Evolutionary conservation across 2,329 filamentous ascomycete species (phyloP).

Genomic region (Penicillium palitans): DNA sequence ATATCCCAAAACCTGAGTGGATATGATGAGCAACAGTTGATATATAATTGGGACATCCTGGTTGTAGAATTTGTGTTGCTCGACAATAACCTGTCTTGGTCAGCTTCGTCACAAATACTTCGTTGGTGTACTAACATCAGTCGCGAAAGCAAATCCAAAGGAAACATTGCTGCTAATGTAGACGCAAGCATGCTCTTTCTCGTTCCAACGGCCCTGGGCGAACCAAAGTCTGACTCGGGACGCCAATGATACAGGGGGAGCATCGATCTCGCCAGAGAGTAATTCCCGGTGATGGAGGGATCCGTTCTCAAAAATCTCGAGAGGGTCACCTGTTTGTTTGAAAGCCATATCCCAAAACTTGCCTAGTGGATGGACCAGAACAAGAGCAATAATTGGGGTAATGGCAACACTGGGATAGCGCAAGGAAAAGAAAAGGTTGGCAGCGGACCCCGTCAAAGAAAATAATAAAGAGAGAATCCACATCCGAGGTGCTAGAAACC

Average conservation of each 20-base stretch:
- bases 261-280: constrained; percentile 13
- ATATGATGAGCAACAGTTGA: constrained; percentile 78
- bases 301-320: constrained; percentile 61
- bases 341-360: constrained; percentile 73
- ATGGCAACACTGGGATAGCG: constrained; percentile 89
- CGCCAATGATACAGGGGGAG: constrained; percentile 23
- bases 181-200: constrained; percentile 85
- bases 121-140: constrained; percentile 56
- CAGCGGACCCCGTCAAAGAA: constrained; percentile 69
- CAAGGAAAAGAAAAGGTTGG: constrained; percentile 74
- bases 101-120: not conserved
- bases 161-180: constrained; percentile 89
- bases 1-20: constrained; percentile 83
- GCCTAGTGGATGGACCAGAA: constrained; percentile 78
- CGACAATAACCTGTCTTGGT: constrained; percentile 66
- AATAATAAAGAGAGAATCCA: constrained; percentile 80
- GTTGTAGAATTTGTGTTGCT: constrained; percentile 86
- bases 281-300: constrained; percentile 50
- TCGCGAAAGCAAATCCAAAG: constrained; percentile 86
- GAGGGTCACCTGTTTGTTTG: constrained; percentile 59
- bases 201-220: constrained; percentile 78
- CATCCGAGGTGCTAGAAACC: constrained; percentile 67
- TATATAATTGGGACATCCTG: constrained; percentile 75
- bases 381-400: constrained; percentile 69
- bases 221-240: constrained; percentile 68